Evolutionary conservation across 2,329 filamentous ascomycete genomes (phyloP).

Genomic region (Pseudocercospora crystallina): DNA sequence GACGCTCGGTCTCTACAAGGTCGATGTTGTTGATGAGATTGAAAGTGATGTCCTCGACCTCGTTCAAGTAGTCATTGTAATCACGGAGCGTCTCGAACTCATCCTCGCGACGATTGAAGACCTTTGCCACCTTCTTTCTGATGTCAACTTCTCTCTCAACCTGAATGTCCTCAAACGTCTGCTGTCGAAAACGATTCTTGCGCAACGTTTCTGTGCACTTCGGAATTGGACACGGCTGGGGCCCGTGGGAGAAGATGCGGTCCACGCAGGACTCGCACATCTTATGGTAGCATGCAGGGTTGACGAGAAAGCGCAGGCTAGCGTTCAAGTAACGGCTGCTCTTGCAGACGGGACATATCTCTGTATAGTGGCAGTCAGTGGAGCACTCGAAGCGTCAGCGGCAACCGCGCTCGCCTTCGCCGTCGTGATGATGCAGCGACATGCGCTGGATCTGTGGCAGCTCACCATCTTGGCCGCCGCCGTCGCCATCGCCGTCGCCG

Average conservation of each 20-base stretch:
- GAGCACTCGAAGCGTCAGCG: too few relatives aligned
- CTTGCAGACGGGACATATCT: conserved; percentile 97
- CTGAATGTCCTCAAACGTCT: conserved; percentile 84
- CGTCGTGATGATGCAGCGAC: conserved; percentile 9
- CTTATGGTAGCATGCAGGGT: conserved; percentile 97
- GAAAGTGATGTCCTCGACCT: conserved; percentile 85
- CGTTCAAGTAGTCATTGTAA: conserved; percentile 93
- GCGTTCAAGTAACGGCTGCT: conserved; percentile 92
- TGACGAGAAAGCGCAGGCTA: conserved; percentile 92
- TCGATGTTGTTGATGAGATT: conserved; percentile 76
- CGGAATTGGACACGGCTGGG: conserved; percentile 87
- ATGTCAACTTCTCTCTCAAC: conserved; percentile 96
- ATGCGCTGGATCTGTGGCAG: conserved; percentile 20
- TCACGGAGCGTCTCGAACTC: conserved; percentile 82
- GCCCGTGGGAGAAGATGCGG: conserved; percentile 88
- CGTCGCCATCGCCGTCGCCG: conserved; percentile 11
- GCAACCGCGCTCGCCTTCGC: too few relatives aligned
- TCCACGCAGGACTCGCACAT: conserved; percentile 98
- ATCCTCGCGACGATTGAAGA: conserved; percentile 85
- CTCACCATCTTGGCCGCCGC: conserved; percentile 34
- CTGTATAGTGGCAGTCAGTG: conserved; percentile 35
- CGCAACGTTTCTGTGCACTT: conserved; percentile 85
- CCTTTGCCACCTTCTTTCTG: conserved; percentile 67
- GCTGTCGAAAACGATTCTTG: conserved; percentile 77
- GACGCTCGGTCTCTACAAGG: conserved; percentile 60